Evolutionary conservation across 1,284 basidiomycete genomes (phyloP).

Genomic region (Wallemia ichthyophaga): DNA sequence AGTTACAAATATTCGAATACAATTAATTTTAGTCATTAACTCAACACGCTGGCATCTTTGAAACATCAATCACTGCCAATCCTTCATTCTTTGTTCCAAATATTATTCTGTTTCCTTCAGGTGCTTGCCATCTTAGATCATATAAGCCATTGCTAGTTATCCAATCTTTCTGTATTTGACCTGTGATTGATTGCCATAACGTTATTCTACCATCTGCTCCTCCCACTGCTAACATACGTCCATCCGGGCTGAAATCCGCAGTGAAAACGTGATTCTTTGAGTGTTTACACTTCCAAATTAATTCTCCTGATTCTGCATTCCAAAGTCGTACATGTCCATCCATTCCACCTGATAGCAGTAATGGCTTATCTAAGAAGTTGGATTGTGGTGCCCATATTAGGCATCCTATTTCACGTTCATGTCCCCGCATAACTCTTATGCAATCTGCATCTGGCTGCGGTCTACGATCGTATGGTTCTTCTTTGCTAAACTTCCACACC

Average conservation of each 20-base stretch:
- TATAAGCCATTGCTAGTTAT: background rate
- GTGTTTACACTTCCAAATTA: slow-evolving; percentile 1
- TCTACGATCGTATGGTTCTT: background rate
- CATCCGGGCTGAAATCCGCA: background rate
- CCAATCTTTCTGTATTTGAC: slow-evolving; percentile 1
- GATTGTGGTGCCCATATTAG: background rate
- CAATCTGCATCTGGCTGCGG: background rate
- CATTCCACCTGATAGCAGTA: background rate
- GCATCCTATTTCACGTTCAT: background rate
- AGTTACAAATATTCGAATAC: too few relatives aligned
- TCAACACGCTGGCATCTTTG: background rate
- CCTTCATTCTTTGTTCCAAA: background rate
- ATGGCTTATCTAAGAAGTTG: background rate
- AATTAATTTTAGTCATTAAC: too few relatives aligned
- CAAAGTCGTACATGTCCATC: background rate
- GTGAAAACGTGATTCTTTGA: background rate
- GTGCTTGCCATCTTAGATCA: background rate
- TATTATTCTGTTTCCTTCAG: background rate
- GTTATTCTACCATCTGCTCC: background rate
- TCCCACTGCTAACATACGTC: background rate
- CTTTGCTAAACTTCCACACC: background rate
- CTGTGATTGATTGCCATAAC: background rate
- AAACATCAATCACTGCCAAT: background rate
- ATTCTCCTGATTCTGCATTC: slow-evolving; percentile 21
- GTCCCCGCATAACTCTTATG: background rate